Conservation (phyloP, 2,329 filamentous ascomycete genomes). For the Bipolaris gigantea region DNA sequence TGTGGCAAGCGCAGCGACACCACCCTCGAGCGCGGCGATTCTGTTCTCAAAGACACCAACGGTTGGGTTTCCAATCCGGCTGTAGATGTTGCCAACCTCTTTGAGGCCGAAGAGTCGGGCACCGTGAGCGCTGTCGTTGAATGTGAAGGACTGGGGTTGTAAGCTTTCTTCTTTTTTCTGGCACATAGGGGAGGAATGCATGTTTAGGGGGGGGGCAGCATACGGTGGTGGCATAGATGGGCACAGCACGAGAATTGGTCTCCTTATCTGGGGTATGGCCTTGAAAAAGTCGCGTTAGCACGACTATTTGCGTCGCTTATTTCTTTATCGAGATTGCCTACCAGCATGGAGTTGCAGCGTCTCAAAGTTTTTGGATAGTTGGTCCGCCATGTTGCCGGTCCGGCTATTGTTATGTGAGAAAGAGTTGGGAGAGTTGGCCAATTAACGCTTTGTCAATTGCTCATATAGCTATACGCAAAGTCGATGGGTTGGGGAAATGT, state of each 20-base stretch:
- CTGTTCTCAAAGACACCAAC: conserved; percentile 96
- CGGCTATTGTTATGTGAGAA: neutral
- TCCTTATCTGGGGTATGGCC: conserved; percentile 75
- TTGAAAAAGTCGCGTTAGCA: conserved; percentile 41
- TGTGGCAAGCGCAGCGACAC: conserved; percentile 80
- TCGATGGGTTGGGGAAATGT: neutral
- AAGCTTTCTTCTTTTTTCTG: conserved; percentile 6
- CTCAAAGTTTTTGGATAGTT: conserved; percentile 52
- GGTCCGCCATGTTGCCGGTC: conserved; percentile 38
- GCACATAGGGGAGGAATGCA: neutral
- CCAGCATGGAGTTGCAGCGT: conserved; percentile 56
- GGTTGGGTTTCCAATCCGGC: conserved; percentile 78
- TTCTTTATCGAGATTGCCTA: conserved; percentile 21
- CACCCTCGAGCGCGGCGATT: conserved; percentile 92
- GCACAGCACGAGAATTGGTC: conserved; percentile 87
- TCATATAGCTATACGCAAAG: neutral
- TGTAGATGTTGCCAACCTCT: conserved; percentile 97
- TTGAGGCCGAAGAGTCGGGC: conserved; percentile 95
- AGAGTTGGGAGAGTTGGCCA: neutral
- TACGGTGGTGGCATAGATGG: conserved; percentile 91
- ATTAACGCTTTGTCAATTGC: neutral
- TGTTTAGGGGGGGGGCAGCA: conserved; percentile 18
- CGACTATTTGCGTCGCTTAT: neutral
- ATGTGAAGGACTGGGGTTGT: conserved; percentile 71
- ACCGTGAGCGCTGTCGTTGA: conserved; percentile 95